These are phyloP conservation scores for Yamadazyma dushanensis DNA, from an alignment of 1,139 yeast genomes.

Conservation along the genomic window DNA sequence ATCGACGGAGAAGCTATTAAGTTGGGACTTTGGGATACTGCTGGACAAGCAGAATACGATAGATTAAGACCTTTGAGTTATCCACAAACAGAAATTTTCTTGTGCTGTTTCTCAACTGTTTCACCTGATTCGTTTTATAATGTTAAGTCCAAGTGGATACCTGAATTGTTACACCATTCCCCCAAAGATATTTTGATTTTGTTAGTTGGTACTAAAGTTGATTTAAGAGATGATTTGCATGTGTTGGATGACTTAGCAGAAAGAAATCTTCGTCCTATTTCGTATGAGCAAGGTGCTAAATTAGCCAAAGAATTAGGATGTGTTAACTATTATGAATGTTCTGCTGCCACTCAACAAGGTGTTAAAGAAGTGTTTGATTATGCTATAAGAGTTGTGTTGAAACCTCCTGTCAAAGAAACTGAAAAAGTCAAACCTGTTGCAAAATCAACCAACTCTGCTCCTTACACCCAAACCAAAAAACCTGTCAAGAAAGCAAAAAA, in stretches of 20 bases:
- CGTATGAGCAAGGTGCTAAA: constrained; percentile 61
- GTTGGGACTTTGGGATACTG: constrained; percentile 95
- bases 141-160: constrained; percentile 77
- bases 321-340: constrained; percentile 79
- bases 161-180: constrained; percentile 85
- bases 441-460: constrained; percentile 4
- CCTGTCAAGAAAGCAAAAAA: constrained; percentile 47
- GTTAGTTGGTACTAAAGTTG: constrained; percentile 84
- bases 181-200: constrained; percentile 73
- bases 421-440: constrained; percentile 7
- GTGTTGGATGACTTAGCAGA: constrained; percentile 70
- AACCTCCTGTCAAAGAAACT: constrained; percentile 44
- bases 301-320: constrained; percentile 75
- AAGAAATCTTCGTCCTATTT: constrained; percentile 61
- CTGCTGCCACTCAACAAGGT: constrained; percentile 90
- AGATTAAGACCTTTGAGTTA: constrained; percentile 87
- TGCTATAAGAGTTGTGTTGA: constrained; percentile 71
- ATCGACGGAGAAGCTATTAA: constrained; percentile 80
- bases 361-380: constrained; percentile 79
- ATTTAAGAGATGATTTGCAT: constrained; percentile 79
- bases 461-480: constrained; percentile 21
- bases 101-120: constrained; percentile 84
- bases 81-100: constrained; percentile 88
- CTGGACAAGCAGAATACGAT: constrained; percentile 94
- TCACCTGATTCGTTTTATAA: constrained; percentile 81